Evolutionary conservation across 371 early-diverging fungal genomes (phyloP).

Genomic region (Mucor velutinosus): DNA sequence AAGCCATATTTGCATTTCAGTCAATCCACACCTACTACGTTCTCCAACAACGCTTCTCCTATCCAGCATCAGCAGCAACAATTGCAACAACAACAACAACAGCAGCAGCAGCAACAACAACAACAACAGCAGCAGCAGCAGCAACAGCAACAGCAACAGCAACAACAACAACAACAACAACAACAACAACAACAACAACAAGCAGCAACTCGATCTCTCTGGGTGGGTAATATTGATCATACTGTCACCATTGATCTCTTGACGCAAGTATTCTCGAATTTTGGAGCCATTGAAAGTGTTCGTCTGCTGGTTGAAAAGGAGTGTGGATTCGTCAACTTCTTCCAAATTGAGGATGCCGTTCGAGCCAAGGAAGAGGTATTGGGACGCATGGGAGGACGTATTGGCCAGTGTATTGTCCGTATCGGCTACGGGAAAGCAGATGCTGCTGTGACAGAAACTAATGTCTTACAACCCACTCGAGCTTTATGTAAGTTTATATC

Average conservation of each 20-base stretch:
- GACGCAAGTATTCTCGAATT: conserved; percentile 82
- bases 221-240: conserved; percentile 94
- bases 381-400: conserved; percentile 69
- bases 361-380: conserved; percentile 88
- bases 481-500: conserved; percentile 46
- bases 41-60: conserved; percentile 4
- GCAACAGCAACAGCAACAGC: neutral
- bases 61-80: neutral
- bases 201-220: conserved; percentile 82
- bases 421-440: conserved; percentile 95
- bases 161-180: neutral
- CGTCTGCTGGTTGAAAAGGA: conserved; percentile 93
- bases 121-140: conserved; percentile 66
- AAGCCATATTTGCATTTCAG: conserved; percentile 36
- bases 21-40: conserved; percentile 39
- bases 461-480: conserved; percentile 47
- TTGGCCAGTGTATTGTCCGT: conserved; percentile 77
- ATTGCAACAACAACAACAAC: neutral
- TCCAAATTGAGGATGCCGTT: conserved; percentile 85
- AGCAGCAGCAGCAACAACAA: conserved; percentile 20
- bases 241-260: conserved; percentile 79
- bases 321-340: conserved; percentile 95
- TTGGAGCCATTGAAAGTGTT: conserved; percentile 92
- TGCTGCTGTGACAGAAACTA: conserved; percentile 46
- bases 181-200: conserved; percentile 37